These are phyloP conservation scores for Amanita pseudoporphyria DNA, from an alignment of 768 basidiomycete genomes.

Conservation along the genomic window DNA sequence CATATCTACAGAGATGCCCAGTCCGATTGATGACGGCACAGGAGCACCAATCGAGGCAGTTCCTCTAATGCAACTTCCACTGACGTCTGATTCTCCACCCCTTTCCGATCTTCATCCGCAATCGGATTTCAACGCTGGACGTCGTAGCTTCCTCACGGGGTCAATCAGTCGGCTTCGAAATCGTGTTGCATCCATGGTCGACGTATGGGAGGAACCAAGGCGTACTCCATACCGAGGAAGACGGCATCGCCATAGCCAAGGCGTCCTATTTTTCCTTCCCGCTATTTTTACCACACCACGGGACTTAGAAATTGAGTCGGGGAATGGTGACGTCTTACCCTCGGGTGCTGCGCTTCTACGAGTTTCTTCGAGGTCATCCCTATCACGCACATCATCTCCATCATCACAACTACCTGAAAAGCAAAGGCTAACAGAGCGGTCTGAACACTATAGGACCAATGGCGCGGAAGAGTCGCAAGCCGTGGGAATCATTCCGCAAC, in stretches of 20 bases:
- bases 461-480: background rate
- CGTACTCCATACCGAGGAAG: constrained; percentile 41
- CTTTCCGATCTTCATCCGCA: constrained; percentile 30
- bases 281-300: constrained; percentile 57
- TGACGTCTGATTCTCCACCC: constrained; percentile 45
- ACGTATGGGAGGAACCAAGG: constrained; percentile 27
- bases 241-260: constrained; percentile 38
- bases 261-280: constrained; percentile 74
- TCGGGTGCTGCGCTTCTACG: constrained; percentile 4
- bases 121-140: constrained; percentile 32
- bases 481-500: background rate
- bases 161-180: constrained; percentile 47
- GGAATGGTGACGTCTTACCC: constrained; percentile 17
- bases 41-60: constrained; percentile 41
- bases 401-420: background rate
- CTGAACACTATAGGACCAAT: constrained; percentile 11
- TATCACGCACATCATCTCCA: constrained; percentile 10
- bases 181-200: constrained; percentile 40
- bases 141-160: constrained; percentile 41
- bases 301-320: constrained; percentile 34
- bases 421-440: background rate
- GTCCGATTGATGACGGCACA: constrained; percentile 28
- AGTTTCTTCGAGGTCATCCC: constrained; percentile 16
- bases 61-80: constrained; percentile 53
- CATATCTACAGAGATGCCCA: constrained; percentile 38